Evolutionary conservation across 805 yeast genomes (phyloP), one percentile per base, ranked within the genome.

Genomic region (Ogataea zsoltii): DNA sequence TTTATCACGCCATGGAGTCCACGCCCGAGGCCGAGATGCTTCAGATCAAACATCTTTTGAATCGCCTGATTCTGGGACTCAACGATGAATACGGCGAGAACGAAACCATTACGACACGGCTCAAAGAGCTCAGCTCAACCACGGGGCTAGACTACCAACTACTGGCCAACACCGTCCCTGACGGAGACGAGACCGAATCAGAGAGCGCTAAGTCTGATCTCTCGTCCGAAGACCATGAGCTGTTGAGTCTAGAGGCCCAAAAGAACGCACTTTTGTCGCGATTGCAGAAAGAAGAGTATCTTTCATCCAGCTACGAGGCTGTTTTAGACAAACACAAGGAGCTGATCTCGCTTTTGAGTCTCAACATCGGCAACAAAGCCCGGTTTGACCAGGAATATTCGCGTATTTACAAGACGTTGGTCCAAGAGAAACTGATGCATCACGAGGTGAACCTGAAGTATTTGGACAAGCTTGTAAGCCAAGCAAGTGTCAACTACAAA

Each of bases 201-300:
- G 23, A 30, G 5, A 17, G 38, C 26, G 50, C 44, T 34, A n/a
- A 32, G 4, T 12, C 51, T 9, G 41, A 46, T 7, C 12, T 50
- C 4, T 31, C 55, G 3, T 48, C 44, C 13, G 52, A 54, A 32
- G 55, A 49, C 13, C 12, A 46, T 4, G 54, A 57, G 15, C 38
- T 60, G 1, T 48, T 49, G 12, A 38, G 30, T 11, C 45, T 61
- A 11, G 61, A 61, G 43, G 50, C 46, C 7, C 65, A 60, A 44
- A 63, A 63, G 41, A 41, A 59, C 6, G 52, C 54, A 13, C 39
- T 66, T 17, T 29, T 63, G 15, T 44, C 65, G 26, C 61, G 60
- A 31, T 51, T 68, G 5, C 69, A 70, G 29, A 55, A 68, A 41
- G 65, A 68, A 44, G 70, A 67, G 31, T 64, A 49, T 40, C 12